Base-by-base conservation (phyloP, 371 early-diverging fungal genomes). In the Ecytonucleospora hepatopenaei region DNA sequence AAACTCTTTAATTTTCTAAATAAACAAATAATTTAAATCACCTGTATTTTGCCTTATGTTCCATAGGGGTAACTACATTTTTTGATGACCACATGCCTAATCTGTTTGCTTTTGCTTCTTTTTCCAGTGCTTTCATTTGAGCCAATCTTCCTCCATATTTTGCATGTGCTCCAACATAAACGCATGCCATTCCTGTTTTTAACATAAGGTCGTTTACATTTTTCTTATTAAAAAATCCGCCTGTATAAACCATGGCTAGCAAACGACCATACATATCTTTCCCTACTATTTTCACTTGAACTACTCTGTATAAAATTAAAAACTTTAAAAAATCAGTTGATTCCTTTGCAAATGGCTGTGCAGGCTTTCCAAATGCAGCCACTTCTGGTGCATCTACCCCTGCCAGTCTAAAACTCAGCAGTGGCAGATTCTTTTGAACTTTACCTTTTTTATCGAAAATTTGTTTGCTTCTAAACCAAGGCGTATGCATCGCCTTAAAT, bases 341-440 rank as follows among this genome's bases (percentile, higher is more conserved):
- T 71, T 87, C 87, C 0, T 75, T 67, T 0, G 82, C 78, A 51
- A 78, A 83, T 8, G 85, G 85, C 56, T 88, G 88, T 12, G 82
- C 83, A 1, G 85, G 84, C 83, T 82, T 84, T 2, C 85, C 85
- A 75, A 87, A 88, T 71, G 83, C 83, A 30, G 84, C 82, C 5
- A 77, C 81, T 78, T 88, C 88, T 0, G 88, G 88, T 0, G 88
- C 87, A 78, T 88, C 88, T 0, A 88, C 83, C 21, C 87, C 87
- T 19, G 86, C 86, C 17, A 88, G 63, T 31, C 88, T 83, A 19
- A 87, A 77, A 19, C 80, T 78, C 3, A 86, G 78, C 4, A 85
- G 85, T 59, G 83, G 79, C 19, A 83, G 76, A 68, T 77, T 79
- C 1, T 17, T 3, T 5, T 23, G 31, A 8, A n/a, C 21, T 1